Base-by-base conservation (phyloP, 805 yeast genomes). In the Ogataea nakhonphanomensis region DNA sequence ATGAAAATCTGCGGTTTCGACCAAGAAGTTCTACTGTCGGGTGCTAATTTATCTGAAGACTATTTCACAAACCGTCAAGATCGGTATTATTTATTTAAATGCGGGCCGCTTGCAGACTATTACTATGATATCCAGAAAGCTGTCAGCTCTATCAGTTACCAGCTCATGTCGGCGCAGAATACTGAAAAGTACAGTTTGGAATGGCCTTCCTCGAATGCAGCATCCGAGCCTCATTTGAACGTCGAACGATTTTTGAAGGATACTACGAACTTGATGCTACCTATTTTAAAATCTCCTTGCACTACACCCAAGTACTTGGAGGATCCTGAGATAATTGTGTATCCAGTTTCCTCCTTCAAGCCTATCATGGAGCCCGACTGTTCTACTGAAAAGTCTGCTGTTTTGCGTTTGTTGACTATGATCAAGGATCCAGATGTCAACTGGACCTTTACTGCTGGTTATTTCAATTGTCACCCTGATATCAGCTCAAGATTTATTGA, bases 1-100 rank as follows among this genome's bases (percentile, higher is more conserved):
- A 93, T 93, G 98, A 93, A 93, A 60, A 73, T 93, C 22, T 93
- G 93, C 60, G 99, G 99, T 1, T 80, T 90, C 54, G 99, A 93
- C 60, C 79, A 88, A 54, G 96, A 90, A 57, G 78, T 93, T 30
- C 74, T 93, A 13, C 70, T 93, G 24, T 76, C 85, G 12, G 99
- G 98, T 6, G 99, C 99, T 2, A 93, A 93, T 56, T 69, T 93
- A 34, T 87, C 96, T 0, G 69, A 76, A 26, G 99, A 93, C 64
- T 93, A 93, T 62, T 93, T 93, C 64, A 85, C 95, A 3, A 83
- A 91, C 61, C 78, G 99, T 49, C 99, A 93, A 60, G 99, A 93
- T 62, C 69, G 99, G 34, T 93, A 93, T 63, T 85, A 89, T 52
- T 41, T 83, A 11, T 84, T 93, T 62, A 72, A 72, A 36, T 75